Evolutionary conservation across 2,329 filamentous ascomycete species (phyloP), one percentile per base, ranked within the genome.

Genomic region (Aspergillaceae sp.): DNA sequence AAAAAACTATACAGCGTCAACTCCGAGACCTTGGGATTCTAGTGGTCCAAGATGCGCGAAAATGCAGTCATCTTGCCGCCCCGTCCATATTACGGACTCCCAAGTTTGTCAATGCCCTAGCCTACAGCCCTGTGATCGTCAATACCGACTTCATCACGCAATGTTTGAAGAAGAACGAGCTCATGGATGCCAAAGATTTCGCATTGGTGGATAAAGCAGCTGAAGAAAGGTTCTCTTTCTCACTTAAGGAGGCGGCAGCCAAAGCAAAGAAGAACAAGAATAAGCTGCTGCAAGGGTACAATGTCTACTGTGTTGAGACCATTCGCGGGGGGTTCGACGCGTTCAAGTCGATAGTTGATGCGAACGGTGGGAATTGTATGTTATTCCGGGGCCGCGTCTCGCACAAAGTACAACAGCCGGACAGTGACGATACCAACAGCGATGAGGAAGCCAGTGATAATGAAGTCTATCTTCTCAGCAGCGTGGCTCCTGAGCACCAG

Each of bases 31-130:
- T 97, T 33, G 92, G 92, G 5, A 86, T 98, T 46, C 76, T 82
- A 54, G 79, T 95, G 26, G 84, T 87, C 4, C 77, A 84, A 56
- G 86, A 95, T 59, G 81, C 82, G 28, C 78, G 79, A 41, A 77
- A 80, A 40, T 92, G 87, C 62, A 87, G 91, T 57, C 87, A 94
- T 62, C 78, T 98, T 7, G 89, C 88, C 32, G 91, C 91, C 3
- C 92, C 91, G 1, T 79, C 82, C 37, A 81, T 97, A 50, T 80
- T 96, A 32, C 84, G 92, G 34, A 98, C 92, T 0, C 82, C 87
- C 63, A 98, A 98, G 62, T 98, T 98, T 62, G 82, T 97, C 42
- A 85, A 84, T 50, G 88, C 89, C 8, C 72, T 98, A 29, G 89
- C 92, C 11, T 82, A 81, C 48, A 89, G 86, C 0, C 87, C 89